A percentile compares a stretch with the other conserved stretches of the same genome.
These are phyloP conservation scores for Panicum virgatum DNA, from an alignment of 202 grass and related monocot species.

Conservation along the genomic window DNA sequence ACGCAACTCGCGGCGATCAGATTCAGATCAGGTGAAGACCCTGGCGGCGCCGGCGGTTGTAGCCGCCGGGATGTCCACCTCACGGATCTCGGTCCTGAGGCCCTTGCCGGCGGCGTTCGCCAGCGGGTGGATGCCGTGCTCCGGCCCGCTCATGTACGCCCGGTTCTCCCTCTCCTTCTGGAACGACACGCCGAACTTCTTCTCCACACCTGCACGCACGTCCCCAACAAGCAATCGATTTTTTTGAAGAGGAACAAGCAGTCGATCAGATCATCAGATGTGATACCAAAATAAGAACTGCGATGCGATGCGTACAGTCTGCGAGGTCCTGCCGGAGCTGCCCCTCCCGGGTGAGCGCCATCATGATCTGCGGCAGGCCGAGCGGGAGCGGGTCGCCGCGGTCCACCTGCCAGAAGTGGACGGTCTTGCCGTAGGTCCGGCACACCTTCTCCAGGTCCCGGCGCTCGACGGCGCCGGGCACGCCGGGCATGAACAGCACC, in stretches of 20 bases:
- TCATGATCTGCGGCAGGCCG: conserved; percentile 79
- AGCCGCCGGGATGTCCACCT: conserved; percentile 52
- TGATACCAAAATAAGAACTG: neutral
- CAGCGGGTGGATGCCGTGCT: conserved; percentile 85
- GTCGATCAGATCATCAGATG: neutral
- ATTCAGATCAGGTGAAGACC: conserved; percentile 40
- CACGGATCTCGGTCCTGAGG: conserved; percentile 56
- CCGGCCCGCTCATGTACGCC: conserved; percentile 71
- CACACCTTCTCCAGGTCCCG: conserved; percentile 58
- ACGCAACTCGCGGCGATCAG: conserved; percentile 26
- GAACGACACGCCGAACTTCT: conserved; percentile 68
- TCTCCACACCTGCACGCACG: conserved; percentile 60
- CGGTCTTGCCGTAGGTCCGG: conserved; percentile 78
- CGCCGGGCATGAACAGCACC: conserved; percentile 67
- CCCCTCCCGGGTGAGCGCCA: conserved; percentile 69
- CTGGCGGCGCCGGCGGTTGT: neutral
- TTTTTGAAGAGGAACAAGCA: no score
- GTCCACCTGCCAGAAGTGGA: conserved; percentile 96
- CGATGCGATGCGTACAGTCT: conserved; percentile 30
- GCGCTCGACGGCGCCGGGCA: conserved; percentile 60
- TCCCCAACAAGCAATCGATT: neutral
- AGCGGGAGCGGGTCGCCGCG: conserved; percentile 69
- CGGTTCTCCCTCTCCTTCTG: conserved; percentile 63
- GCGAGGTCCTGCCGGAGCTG: conserved; percentile 63
- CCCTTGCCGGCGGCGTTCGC: conserved; percentile 77